Evolutionary conservation across 2,329 filamentous ascomycete genomes (phyloP).

Genomic region (Diaporthe batatas): DNA sequence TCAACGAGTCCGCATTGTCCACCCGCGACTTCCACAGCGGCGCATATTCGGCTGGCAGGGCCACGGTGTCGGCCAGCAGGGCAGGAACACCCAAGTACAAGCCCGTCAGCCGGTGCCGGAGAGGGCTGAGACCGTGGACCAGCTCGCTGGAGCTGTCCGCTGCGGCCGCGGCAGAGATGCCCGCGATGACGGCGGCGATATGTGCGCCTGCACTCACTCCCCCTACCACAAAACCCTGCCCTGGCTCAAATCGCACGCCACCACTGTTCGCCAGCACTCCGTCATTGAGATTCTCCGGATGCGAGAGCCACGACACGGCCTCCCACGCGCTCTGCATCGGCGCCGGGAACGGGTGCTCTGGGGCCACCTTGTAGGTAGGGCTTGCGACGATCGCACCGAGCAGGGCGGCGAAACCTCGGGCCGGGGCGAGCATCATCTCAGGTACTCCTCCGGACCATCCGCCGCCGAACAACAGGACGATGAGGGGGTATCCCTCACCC

Average conservation of each 20-base stretch:
- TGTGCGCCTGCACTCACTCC: slow-evolving; percentile 44
- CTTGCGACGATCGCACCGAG: slow-evolving; percentile 38
- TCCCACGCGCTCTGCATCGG: slow-evolving; percentile 39
- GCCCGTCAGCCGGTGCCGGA: slow-evolving; percentile 37
- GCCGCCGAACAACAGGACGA: slow-evolving; percentile 29
- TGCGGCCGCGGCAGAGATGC: slow-evolving; percentile 33
- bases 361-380: slow-evolving; percentile 37
- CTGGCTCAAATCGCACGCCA: slow-evolving; percentile 40
- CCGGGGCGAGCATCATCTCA: slow-evolving; percentile 27
- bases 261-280: slow-evolving; percentile 5
- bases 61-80: slow-evolving; percentile 29
- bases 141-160: slow-evolving; percentile 42
- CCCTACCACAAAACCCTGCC: slow-evolving; percentile 39
- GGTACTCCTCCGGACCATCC: slow-evolving; percentile 22
- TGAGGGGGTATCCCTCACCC: slow-evolving; percentile 1
- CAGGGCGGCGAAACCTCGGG: slow-evolving; percentile 30
- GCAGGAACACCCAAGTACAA: slow-evolving; percentile 18
- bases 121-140: slow-evolving; percentile 39
- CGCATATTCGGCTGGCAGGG: slow-evolving; percentile 28
- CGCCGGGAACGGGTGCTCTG: slow-evolving; percentile 39
- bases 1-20: slow-evolving; percentile 30
- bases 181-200: slow-evolving; percentile 46
- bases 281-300: slow-evolving; percentile 12
- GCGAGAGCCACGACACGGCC: slow-evolving; percentile 29
- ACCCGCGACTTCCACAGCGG: slow-evolving; percentile 37